Conservation (phyloP, 2,329 filamentous ascomycete species). For the Colletotrichum acutatum region DNA sequence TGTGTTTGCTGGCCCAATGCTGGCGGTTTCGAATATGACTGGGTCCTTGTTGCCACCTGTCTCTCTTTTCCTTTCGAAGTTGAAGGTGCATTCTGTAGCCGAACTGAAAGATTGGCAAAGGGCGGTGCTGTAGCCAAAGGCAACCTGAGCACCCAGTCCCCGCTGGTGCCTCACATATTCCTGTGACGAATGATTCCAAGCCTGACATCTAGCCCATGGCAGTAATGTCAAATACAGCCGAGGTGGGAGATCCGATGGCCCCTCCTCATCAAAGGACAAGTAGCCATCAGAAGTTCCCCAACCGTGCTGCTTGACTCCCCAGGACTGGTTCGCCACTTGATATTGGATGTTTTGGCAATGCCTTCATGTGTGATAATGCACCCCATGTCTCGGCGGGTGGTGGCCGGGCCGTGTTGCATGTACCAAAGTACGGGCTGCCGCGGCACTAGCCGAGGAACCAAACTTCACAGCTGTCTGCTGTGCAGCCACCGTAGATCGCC, state of each 20-base stretch:
- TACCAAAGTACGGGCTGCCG: constrained; percentile 21
- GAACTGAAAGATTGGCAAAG: background rate
- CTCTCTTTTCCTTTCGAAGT: background rate
- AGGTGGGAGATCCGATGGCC: background rate
- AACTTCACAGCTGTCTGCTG: constrained; percentile 33
- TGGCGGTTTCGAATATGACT: background rate
- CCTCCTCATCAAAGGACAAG: background rate
- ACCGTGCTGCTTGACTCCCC: background rate
- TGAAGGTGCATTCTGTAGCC: background rate
- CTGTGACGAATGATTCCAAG: background rate
- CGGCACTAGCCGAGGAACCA: constrained; percentile 32
- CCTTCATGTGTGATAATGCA: constrained; percentile 25
- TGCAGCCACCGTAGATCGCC: constrained; percentile 17
- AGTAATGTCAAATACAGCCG: background rate
- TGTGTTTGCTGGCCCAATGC: background rate
- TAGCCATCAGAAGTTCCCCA: background rate
- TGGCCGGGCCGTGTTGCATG: constrained; percentile 23
- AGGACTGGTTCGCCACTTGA: background rate
- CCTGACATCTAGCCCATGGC: background rate
- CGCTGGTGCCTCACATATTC: background rate
- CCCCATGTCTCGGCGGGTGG: constrained; percentile 29
- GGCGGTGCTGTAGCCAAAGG: background rate
- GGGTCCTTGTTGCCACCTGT: constrained; percentile 5
- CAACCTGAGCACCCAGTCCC: background rate
- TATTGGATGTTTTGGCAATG: background rate